Base-by-base conservation (phyloP, 164 flowering plant species). In the Macadamia integrifolia region DNA sequence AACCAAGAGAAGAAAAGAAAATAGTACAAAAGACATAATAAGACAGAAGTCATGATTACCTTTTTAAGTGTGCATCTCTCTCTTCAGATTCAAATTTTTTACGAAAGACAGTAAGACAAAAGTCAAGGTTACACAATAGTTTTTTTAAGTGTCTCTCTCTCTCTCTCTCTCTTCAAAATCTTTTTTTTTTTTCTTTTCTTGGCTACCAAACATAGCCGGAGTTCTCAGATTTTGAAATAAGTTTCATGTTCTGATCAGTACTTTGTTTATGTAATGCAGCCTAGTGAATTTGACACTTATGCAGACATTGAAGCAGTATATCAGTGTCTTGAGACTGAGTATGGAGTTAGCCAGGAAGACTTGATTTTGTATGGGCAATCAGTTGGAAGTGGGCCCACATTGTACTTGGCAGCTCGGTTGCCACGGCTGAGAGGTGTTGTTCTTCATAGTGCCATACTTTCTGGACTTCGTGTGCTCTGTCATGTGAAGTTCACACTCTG, bases 271-370 rank as follows among this genome's bases (percentile, higher is more conserved):
- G 30, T 67, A 44, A 64, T 76, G 40, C 92, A 94, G 99, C 97
- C 99, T 6, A 94, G 97, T 76, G 99, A 94, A 76, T 73, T 79
- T 46, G 83, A 92, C 69, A 94, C 99, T 48, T 94, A 94, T 70
- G 92, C 98, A n/a, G 99, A 94, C 78, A 94, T 94, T 72, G 98
- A 94, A 69, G 99, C 99, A 15, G 95, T 89, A 8, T 94, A 94
- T 63, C 84, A 89, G 72, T 92, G 97, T 78, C 89, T 94, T 58
- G 81, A 94, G 80, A 87, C 90, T 9, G 85, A 90, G 69, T 92
- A 93, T 74, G 98, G 96, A 69, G 81, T 87, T 53, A 83, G 95
- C 79, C 96, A 93, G 73, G 98, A 93, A 73, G 85, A 90, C 62
- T 35, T 93, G 67, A 90, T 93, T 69, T 72, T 93, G 61, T 93